Conservation (phyloP, 139 green algal genomes). For the Pleodorina starrii region DNA sequence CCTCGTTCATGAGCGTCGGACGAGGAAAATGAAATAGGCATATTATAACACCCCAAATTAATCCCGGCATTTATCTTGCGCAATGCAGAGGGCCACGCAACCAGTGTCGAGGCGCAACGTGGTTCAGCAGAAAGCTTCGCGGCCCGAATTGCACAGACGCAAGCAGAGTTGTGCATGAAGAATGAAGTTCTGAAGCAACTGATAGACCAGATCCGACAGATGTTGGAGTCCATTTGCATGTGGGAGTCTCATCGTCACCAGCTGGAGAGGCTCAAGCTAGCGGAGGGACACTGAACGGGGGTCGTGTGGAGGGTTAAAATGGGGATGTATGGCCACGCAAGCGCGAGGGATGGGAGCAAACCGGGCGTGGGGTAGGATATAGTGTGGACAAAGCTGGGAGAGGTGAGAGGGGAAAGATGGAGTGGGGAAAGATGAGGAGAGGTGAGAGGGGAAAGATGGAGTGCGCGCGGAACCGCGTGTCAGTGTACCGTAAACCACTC, state of each 20-base stretch:
- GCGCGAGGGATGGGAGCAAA: no score
- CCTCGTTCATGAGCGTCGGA: no score
- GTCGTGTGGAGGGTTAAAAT: no score
- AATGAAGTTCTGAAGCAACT: constrained; percentile 57
- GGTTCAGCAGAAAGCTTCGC: neutral
- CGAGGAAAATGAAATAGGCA: neutral
- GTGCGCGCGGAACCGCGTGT: no score
- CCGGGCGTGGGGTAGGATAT: no score
- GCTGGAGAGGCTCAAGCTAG: neutral
- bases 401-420: no score
- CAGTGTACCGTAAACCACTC: no score
- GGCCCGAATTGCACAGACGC: neutral
- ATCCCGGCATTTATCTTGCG: neutral
- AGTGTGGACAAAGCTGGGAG: no score
- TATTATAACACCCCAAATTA: no score
- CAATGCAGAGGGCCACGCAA: neutral
- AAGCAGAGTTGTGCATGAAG: constrained; percentile 13
- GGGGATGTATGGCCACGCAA: no score
- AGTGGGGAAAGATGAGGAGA: no score
- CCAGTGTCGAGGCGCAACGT: neutral
- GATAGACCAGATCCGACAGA: constrained; percentile 59
- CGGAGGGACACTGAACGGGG: constrained; percentile 2
- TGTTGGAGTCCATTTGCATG: constrained; percentile 60
- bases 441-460: no score
- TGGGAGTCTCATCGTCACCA: constrained; percentile 50